Percentiles rank a stretch among this genome's conserved stretches.
Conservation (phyloP, 208 protist species). For the Leishmania tarentolae region DNA sequence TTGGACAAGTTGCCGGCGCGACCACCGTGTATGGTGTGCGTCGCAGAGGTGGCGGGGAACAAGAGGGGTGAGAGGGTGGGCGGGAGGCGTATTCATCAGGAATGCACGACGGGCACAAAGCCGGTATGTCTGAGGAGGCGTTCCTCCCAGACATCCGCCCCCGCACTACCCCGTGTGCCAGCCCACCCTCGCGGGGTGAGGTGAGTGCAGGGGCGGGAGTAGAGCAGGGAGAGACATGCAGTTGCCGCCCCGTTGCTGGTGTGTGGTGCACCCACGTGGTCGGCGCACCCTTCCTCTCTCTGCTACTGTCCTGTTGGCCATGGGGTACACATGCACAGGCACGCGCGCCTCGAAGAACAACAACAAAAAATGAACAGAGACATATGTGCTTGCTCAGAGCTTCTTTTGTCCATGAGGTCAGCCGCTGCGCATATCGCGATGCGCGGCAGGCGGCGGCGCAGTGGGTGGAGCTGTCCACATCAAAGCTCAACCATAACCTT, state of each 20-base stretch:
- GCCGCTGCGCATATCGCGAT: background rate
- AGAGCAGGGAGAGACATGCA: background rate
- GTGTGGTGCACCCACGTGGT: background rate
- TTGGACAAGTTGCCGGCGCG: background rate
- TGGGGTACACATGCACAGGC: background rate
- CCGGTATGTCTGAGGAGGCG: background rate
- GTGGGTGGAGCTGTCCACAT: background rate
- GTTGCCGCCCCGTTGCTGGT: background rate
- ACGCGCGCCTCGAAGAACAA: background rate
- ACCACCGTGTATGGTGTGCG: background rate
- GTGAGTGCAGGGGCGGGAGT: too few species aligned
- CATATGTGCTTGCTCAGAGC: background rate
- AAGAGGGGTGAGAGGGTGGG: background rate
- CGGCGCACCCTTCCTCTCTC: background rate
- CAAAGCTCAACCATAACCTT: constrained; percentile 83
- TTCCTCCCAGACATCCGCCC: background rate
- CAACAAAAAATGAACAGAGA: background rate
- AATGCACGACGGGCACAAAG: background rate
- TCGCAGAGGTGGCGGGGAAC: background rate
- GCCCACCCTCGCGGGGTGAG: background rate
- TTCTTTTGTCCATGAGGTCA: background rate
- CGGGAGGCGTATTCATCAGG: background rate
- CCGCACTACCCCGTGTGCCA: too few species aligned
- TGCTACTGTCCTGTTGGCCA: background rate
- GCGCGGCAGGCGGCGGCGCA: background rate